Evolutionary conservation across 2,329 filamentous ascomycete species (phyloP), one percentile per base, ranked within the genome.

Genomic region (Pseudogymnoascus sp.): DNA sequence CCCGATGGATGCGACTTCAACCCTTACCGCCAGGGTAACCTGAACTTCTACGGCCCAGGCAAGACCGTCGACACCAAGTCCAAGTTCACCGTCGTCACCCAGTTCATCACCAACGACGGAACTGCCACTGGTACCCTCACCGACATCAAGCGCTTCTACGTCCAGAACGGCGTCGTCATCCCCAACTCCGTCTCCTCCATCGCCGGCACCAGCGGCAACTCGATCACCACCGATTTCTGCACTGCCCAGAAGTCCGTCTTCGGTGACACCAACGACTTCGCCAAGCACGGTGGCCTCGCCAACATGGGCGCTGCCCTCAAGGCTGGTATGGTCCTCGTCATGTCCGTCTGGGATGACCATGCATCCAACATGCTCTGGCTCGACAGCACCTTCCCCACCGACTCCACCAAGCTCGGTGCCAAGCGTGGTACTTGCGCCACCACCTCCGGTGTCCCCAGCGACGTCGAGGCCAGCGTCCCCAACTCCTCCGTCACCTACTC

Each of bases 291-390:
- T 60, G 87, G 86, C 21, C 73, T 86, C 66, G 71, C 76, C 5
- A 75, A 74, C 44, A 84, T 89, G 80, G 79, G 80, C 66, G 72
- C 76, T 1, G 85, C 83, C 23, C 75, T 89, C 42, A 72, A 73
- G 5, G 69, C 78, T 34, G 85, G 84, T 37, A 86, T 88, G 83
- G 85, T 87, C 38, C 79, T 89, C 12, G 85, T 87, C 68, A 80
- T 89, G 78, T 81, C 78, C 23, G 75, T 86, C 64, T 84, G 81
- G 81, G 74, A 77, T 64, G 77, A 79, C 66, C 82, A 89, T 75
- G 75, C 82, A 65, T 77, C 83, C 70, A 81, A 87, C 76, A 90
- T 91, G 87, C 82, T 88, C 70, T 91, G 89, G 89, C 82, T 91
- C 69, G 88, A 91, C 78, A 84, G 82, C 65, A 82, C 78, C 72